Evolutionary conservation across 1,284 basidiomycete genomes (phyloP).

Genomic region (Peniophora sp.): DNA sequence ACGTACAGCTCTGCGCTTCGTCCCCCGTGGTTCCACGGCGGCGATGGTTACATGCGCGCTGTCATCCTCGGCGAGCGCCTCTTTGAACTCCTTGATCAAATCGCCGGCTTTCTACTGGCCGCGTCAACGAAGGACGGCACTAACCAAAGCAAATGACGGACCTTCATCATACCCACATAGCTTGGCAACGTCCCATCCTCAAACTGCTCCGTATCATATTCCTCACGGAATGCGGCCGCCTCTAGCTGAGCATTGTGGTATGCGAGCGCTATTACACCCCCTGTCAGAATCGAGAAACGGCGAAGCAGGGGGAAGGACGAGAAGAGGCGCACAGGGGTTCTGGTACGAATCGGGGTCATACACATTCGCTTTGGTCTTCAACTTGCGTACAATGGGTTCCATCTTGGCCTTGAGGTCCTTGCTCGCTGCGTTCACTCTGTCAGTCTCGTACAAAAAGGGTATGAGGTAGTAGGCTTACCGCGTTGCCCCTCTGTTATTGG

Average conservation of each 20-base stretch:
- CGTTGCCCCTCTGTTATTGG: slow-evolving; percentile 50
- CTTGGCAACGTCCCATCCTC: slow-evolving; percentile 80
- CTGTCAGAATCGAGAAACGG: background rate
- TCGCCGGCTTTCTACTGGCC: slow-evolving; percentile 46
- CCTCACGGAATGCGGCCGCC: slow-evolving; percentile 86
- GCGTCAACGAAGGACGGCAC: slow-evolving; percentile 22
- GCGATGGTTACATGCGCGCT: slow-evolving; percentile 29
- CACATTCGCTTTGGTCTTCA: slow-evolving; percentile 68
- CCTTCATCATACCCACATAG: slow-evolving; percentile 74
- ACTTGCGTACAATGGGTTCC: slow-evolving; percentile 68
- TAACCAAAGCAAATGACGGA: slow-evolving; percentile 21
- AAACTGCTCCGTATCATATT: slow-evolving; percentile 68
- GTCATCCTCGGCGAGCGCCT: slow-evolving; percentile 56
- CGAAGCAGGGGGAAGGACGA: slow-evolving; percentile 1
- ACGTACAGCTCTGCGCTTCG: background rate
- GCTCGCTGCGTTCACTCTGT: background rate
- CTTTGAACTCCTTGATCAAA: slow-evolving; percentile 73
- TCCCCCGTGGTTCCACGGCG: background rate
- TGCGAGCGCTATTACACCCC: slow-evolving; percentile 47
- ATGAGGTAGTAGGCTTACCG: slow-evolving; percentile 31
- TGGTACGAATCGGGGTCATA: slow-evolving; percentile 89
- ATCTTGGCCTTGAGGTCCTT: background rate
- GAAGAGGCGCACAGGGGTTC: slow-evolving; percentile 68
- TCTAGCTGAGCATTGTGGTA: slow-evolving; percentile 88
- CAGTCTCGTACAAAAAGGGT: background rate